Evolutionary conservation across 108 stramenopile species (phyloP), one percentile per base, ranked within the genome.

Genomic region (Cyclotella kingstonii): DNA sequence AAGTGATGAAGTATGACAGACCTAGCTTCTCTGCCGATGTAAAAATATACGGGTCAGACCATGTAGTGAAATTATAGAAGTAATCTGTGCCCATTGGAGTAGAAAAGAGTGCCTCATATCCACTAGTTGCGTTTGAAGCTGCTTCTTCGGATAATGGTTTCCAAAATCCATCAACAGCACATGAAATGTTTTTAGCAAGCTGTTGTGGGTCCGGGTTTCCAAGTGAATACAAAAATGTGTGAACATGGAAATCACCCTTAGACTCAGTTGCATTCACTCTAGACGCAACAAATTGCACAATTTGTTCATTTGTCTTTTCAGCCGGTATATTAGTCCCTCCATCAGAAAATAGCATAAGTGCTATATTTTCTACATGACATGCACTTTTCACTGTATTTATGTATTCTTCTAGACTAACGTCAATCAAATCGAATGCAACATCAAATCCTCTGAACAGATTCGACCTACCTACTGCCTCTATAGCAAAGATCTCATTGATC

Each of bases 1-100:
- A 36, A 9, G 11, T 36, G 36, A 36, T 36, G 36, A 5, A 34
- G n/a, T n/a, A n/a, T n/a, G 31, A 53, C 52, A 53, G 4, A 53
- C 52, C 54, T 34, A 48, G n/a, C 23, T 48, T 33, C 19, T 47
- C 64, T 21, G 60, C 60, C 1, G 76, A 63, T 30, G 52, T 29
- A 57, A 77, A 86, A 1, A 36, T 48, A 63, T 86, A 86, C 4
- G 85, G 85, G 17, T 79, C 51, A 9, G 72, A 71, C 85, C 82
- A 84, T 25, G 80, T 70, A 1, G 73, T 66, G 42, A 80, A 84
- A 25, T 83, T 67, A 25, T 59, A 48, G 41, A 60, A 61, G 27
- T 33, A 43, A 5, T 55, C 44, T 6, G 52, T 61, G 2, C 59
- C 60, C 65, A 74, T 21, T n/a, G 73, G 73, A n/a, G 45, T 50